Base-by-base conservation (phyloP, 352 stramenopile genomes). In the Globisporangium nodosum region DNA sequence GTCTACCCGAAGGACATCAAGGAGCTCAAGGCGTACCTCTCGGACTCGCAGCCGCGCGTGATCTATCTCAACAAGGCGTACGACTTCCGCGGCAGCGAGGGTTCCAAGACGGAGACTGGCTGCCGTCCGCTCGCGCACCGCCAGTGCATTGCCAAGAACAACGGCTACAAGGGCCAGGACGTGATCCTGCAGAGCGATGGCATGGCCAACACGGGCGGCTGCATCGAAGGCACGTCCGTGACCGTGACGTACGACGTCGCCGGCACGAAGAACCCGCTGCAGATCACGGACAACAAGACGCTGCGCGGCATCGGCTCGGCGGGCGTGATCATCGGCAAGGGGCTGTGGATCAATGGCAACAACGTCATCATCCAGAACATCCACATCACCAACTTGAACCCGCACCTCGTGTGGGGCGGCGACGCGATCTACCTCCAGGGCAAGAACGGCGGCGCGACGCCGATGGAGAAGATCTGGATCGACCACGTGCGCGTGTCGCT, bases 51-150 rank as follows among this genome's bases (percentile, higher is more conserved):
- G 35, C 52, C 72, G 45, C 70, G 70, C 20, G 75, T 87, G 40
- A 82, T 87, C 58, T 49, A 83, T n/a, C 66, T 84, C 46, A 75
- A 68, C 57, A 70, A 72, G 53, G 57, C 57, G 2, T 85, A 83
- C 47, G 66, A 85, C 63, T 87, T 81, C 58, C 62, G 63, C 18
- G 74, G 70, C n/a, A 68, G 71, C 1, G 78, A 85, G n/a, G 74
- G 74, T 21, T 72, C 52, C 5, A 71, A 58, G n/a, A 83, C 76
- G 9, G 76, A 86, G 59, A 66, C 58, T 1, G 73, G 71, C 5
- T 83, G 73, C 47, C 69, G 69, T 24, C 70, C 76, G 5, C 66
- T 72, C 46, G 76, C 58, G 58, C 70, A 66, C 24, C 66, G 64
- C 35, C 58, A 68, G 30, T 86, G 76, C 37, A 61, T 80, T 51